Conservation (phyloP, 495 filamentous ascomycete genomes). For the Coniosporium apollinis region DNA sequence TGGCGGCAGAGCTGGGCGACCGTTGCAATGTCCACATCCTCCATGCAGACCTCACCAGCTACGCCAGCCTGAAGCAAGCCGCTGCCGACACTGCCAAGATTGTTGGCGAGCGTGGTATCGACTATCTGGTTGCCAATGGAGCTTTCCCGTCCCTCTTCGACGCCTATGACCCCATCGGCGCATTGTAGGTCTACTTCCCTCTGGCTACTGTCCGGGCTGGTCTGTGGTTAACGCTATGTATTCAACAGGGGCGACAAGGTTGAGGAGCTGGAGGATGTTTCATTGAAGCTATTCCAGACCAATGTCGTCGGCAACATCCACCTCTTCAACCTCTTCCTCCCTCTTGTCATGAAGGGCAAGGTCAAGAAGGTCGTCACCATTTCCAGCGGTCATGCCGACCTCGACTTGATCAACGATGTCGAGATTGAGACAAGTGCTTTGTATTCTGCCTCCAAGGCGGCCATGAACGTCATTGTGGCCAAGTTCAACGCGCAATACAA, state of each 20-base stretch:
- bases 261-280: conserved; percentile 4
- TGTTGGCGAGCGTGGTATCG: conserved; percentile 17
- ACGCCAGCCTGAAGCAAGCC: conserved; percentile 10
- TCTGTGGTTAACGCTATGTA: conserved; percentile 1
- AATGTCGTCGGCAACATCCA: conserved; percentile 35
- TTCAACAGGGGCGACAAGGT: conserved; percentile 4
- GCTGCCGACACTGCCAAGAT: conserved; percentile 16
- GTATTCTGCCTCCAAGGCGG: conserved; percentile 30
- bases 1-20: conserved; percentile 6
- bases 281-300: conserved; percentile 15
- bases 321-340: conserved; percentile 35
- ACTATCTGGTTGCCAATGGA: conserved; percentile 25
- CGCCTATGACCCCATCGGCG: conserved; percentile 16
- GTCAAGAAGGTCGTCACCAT: conserved; percentile 40
- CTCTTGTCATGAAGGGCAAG: conserved; percentile 31
- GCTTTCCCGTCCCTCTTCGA: conserved; percentile 13
- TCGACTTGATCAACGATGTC: conserved; percentile 25
- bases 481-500: conserved; percentile 35
- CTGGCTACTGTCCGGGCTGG: conserved; percentile 2
- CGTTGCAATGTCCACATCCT: conserved; percentile 10
- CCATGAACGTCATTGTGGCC: conserved; percentile 27
- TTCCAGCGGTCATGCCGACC: conserved; percentile 30
- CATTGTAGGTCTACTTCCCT: conserved; percentile 16
- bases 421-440: conserved; percentile 13
- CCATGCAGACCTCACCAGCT: conserved; percentile 7